These are phyloP conservation scores for Vicia villosa DNA, from an alignment of 306 rosid species.

Conservation along the genomic window DNA sequence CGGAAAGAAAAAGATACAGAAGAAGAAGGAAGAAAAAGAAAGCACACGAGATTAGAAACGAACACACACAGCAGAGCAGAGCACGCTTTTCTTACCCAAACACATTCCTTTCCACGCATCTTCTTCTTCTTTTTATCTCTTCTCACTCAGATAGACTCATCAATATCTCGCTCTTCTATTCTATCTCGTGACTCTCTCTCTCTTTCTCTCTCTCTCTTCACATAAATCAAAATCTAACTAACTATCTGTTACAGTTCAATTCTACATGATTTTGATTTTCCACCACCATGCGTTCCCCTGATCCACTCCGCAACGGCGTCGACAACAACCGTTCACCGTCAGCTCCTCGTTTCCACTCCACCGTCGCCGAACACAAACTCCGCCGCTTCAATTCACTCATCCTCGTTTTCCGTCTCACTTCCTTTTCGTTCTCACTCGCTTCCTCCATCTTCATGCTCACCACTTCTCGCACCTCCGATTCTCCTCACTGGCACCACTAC, in stretches of 20 bases:
- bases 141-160: conserved; percentile 31
- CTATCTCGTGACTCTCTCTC: conserved; percentile 44
- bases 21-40: conserved; percentile 24
- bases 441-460: conserved; percentile 90
- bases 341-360: conserved; percentile 73
- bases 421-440: conserved; percentile 81
- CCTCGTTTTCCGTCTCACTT: conserved; percentile 71
- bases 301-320: conserved; percentile 66
- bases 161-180: conserved; percentile 39
- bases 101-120: conserved; percentile 42
- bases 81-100: conserved; percentile 38
- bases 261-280: conserved; percentile 21
- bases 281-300: conserved; percentile 70
- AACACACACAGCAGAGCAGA: conserved; percentile 29
- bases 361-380: conserved; percentile 83
- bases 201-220: neutral
- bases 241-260: neutral
- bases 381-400: conserved; percentile 82
- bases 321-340: conserved; percentile 57
- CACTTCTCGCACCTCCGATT: conserved; percentile 55
- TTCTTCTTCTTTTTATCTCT: conserved; percentile 23
- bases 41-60: conserved; percentile 15
- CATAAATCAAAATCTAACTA: conserved; percentile 14
- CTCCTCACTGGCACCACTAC: conserved; percentile 81
- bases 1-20: neutral